Evolutionary conservation across 1,139 yeast species (phyloP), one percentile per base, ranked within the genome.

Genomic region (Groenewaldozyma auringiensis): DNA sequence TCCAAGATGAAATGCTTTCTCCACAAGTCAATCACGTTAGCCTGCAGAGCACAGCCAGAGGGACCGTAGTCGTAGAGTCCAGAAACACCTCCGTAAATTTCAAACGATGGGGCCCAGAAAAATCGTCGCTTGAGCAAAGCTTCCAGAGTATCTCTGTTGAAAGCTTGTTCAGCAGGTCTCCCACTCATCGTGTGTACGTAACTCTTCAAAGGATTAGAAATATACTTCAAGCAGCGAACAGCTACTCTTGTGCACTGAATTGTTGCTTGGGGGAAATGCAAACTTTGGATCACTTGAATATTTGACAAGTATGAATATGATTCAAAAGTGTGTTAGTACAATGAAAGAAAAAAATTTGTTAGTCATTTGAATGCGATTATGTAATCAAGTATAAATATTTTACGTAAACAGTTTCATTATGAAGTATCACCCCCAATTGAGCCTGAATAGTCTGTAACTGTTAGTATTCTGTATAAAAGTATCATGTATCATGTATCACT

Each of bases 31-130:
- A 94, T 72, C 53, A 94, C 77, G 67, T 92, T 92, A 60, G 96
- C 95, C 72, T 92, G 97, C 68, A 94, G 79, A 13, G 98, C 94
- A 72, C 97, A 89, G 51, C 98, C 98, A 66, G 98, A 96, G 52
- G 99, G 99, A 70, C 99, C 99, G 64, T 88, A 94, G 67, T 94
- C 99, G 67, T 87, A 94, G 50, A 94, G 75, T 55, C 99, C 99
- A 45, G 96, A 86, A 43, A 94, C 97, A 66, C 98, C 98, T 56
- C 98, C 98, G 65, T 94, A 94, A 53, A 92, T 80, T 64, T 94
- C 98, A 63, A 94, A 94, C 39, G 97, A 82, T 53, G 98, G 98
- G 34, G 97, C 96, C 64, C 79, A 92, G 70, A 94, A 94, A 73
- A 94, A 94, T 66, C 99, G 79, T 69, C 96, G 83, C 68, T 89